These are phyloP conservation scores for Paxillus involutus DNA, from an alignment of 768 basidiomycete genomes.

Conservation along the genomic window DNA sequence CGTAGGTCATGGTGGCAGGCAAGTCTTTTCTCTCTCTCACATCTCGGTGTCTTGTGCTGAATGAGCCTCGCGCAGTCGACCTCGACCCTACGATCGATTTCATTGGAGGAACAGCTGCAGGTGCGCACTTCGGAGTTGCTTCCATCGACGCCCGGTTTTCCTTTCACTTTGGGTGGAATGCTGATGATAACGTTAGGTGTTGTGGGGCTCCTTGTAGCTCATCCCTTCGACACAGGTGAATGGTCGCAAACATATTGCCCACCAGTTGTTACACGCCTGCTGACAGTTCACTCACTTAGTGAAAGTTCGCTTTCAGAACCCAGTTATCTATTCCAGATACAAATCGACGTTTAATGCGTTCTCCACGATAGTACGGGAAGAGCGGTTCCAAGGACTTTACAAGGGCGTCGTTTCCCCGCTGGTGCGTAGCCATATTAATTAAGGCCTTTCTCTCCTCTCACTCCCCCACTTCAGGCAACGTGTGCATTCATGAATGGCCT, in stretches of 20 bases:
- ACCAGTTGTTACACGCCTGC: not conserved
- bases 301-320: slow-evolving; percentile 80
- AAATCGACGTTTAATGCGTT: slow-evolving; percentile 65
- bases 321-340: slow-evolving; percentile 55
- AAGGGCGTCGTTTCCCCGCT: slow-evolving; percentile 82
- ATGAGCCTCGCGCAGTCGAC: slow-evolving; percentile 12
- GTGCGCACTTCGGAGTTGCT: slow-evolving; percentile 23
- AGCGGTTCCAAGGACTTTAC: slow-evolving; percentile 65
- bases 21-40: not conserved
- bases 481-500: slow-evolving; percentile 81
- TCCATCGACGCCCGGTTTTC: not conserved
- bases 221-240: slow-evolving; percentile 74
- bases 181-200: slow-evolving; percentile 40
- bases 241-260: not conserved
- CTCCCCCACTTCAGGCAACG: slow-evolving; percentile 45
- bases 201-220: slow-evolving; percentile 66
- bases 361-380: slow-evolving; percentile 66
- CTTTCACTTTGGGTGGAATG: not conserved
- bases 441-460: not conserved
- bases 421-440: slow-evolving; percentile 40
- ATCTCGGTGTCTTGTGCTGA: slow-evolving; percentile 4
- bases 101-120: slow-evolving; percentile 72
- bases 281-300: slow-evolving; percentile 39
- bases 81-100: slow-evolving; percentile 75
- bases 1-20: slow-evolving; percentile 20